Base-by-base conservation (phyloP, 2,329 filamentous ascomycete genomes). In the Ophiostoma ips region DNA sequence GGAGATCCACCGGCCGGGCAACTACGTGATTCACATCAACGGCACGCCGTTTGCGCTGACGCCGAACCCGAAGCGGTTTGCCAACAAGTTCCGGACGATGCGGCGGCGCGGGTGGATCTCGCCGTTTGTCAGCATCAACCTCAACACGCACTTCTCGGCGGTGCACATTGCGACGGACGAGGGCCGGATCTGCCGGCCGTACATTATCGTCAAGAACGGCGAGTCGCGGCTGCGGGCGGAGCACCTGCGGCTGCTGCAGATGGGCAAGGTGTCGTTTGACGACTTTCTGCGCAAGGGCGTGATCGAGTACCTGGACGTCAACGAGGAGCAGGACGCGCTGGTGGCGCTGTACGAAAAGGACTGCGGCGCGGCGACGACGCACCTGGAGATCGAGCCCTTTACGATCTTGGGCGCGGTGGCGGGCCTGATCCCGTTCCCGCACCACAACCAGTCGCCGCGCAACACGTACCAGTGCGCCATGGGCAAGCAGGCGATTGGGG, bases 381-480 rank as follows among this genome's bases (percentile, higher is more conserved):
- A 98, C 67, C 72, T 96, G 53, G 92, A 98, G 66, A 96, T 98
- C 55, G 92, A 98, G 63, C 94, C 94, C 0, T 98, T 98, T 62
- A 98, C 92, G 1, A 83, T 98, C 46, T 76, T 98, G 13, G 92
- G 92, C 24, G 92, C 92, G 44, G 92, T 98, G 24, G 92, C 92
- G 36, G 92, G 92, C 40, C 73, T 98, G 35, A 98, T 98, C 63
- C 92, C 92, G 5, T 98, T 96, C 62, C 92, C 92, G 9, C 92
- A 98, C 64, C 92, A 98, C 71, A 98, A 98, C 66, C 92, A 98
- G 65, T 98, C 94, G 15, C 92, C 92, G 10, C 78, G 92, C 74
- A 98, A 98, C 64, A 98, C 92, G 0, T 98, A 98, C 62, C 90
- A 96, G 73, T 95, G 90, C 69, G 92, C 92, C 68, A 98, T 98